Evolutionary conservation across 2,329 filamentous ascomycete species (phyloP).

Genomic region (Pyricularia sp.): DNA sequence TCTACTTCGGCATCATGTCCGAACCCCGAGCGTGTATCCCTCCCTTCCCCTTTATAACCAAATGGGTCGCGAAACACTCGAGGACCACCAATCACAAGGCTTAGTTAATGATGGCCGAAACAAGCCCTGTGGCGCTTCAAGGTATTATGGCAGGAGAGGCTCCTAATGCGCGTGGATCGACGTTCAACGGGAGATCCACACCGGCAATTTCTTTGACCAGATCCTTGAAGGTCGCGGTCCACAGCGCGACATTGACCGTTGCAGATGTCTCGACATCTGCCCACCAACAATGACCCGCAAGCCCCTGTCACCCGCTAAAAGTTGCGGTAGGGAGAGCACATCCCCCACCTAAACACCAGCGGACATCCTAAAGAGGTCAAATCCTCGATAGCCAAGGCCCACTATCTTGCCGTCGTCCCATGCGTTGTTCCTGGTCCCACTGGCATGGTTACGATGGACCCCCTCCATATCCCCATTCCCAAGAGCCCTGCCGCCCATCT

Average conservation of each 20-base stretch:
- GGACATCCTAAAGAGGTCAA: background rate
- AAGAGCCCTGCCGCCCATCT: background rate
- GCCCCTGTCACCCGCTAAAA: background rate
- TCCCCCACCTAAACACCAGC: background rate
- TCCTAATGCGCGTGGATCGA: background rate
- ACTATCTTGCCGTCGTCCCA: background rate
- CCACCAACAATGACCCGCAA: background rate
- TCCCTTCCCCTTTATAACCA: background rate
- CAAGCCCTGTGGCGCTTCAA: background rate
- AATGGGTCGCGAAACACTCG: background rate
- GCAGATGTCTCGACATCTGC: background rate
- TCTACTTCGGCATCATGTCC: background rate
- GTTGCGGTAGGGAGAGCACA: background rate
- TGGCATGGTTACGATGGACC: background rate
- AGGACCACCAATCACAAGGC: background rate
- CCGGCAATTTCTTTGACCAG: background rate
- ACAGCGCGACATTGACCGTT: background rate
- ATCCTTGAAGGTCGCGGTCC: background rate
- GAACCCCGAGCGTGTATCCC: background rate
- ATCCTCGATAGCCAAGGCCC: background rate
- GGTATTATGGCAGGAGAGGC: background rate
- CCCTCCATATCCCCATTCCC: no score
- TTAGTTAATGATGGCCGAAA: background rate
- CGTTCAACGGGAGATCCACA: background rate
- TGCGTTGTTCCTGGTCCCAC: background rate